A percentile compares a stretch with the other conserved stretches of the same genome.
phyloP scores from a whole-genome alignment of 2,329 filamentous ascomycete genomes.

The Xylariaceae sp. region DNA sequence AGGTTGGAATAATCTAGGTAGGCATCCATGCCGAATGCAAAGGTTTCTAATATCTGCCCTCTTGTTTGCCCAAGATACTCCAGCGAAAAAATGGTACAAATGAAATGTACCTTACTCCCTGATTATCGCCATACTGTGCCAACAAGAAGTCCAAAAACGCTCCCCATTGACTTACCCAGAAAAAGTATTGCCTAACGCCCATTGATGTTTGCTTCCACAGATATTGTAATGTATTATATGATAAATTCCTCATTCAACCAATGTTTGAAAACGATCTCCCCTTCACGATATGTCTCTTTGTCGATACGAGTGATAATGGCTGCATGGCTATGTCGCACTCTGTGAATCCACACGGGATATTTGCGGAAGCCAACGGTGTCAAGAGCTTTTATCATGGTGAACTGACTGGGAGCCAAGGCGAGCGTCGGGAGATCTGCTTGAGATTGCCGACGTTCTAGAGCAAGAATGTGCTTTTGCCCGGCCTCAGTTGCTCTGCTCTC shows the following conservation, averaged over 20 bases:
- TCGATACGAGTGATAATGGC: slow-evolving; percentile 80
- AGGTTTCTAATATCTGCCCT: too few species aligned
- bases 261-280: slow-evolving; percentile 71
- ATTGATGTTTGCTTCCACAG: neutral
- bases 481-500: slow-evolving; percentile 34
- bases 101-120: too few species aligned
- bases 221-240: slow-evolving; percentile 36
- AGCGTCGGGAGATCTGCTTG: slow-evolving; percentile 60
- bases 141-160: neutral
- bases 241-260: slow-evolving; percentile 76
- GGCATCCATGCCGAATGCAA: too few species aligned
- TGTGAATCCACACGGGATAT: slow-evolving; percentile 70
- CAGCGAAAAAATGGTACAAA: too few species aligned
- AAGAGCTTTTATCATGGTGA: slow-evolving; percentile 76
- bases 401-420: slow-evolving; percentile 75
- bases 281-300: slow-evolving; percentile 67
- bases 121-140: too few species aligned
- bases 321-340: slow-evolving; percentile 77
- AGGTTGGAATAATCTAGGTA: too few species aligned
- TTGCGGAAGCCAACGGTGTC: slow-evolving; percentile 64
- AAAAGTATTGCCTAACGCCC: neutral
- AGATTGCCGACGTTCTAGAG: slow-evolving; percentile 37
- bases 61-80: too few species aligned
- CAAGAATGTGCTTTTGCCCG: slow-evolving; percentile 36
- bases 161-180: neutral